phyloP scores from a whole-genome alignment of 2,329 filamentous ascomycete species.

The Pseudodiploospora longispora region DNA sequence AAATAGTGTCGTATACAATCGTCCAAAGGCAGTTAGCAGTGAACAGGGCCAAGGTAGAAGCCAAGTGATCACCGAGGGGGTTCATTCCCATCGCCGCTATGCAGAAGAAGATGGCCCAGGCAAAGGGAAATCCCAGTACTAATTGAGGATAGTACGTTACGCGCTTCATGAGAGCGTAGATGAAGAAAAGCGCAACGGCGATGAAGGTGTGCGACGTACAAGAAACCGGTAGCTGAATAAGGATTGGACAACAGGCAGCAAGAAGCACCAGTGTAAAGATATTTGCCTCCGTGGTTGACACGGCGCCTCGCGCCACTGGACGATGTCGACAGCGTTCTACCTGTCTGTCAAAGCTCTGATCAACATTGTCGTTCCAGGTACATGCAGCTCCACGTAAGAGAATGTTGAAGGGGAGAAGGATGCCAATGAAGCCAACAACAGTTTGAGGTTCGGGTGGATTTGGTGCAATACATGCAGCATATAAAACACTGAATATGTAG shows the following conservation, averaged over 20 bases:
- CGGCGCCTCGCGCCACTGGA: conserved; percentile 40
- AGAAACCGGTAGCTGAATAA: not conserved
- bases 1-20: conserved; percentile 26
- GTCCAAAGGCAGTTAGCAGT: conserved; percentile 18
- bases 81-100: conserved; percentile 1
- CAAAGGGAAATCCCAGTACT: conserved; percentile 24
- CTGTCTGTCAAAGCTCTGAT: conserved; percentile 39
- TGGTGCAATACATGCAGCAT: conserved; percentile 10
- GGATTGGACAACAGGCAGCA: not conserved
- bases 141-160: conserved; percentile 25
- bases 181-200: conserved; percentile 8
- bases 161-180: conserved; percentile 18
- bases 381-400: conserved; percentile 40
- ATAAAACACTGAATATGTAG: conserved; percentile 13
- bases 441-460: not conserved
- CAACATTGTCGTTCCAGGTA: conserved; percentile 43
- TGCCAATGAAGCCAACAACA: conserved; percentile 1
- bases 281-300: conserved; percentile 14
- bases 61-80: not conserved
- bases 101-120: conserved; percentile 19
- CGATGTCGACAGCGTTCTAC: conserved; percentile 38
- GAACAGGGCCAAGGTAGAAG: conserved; percentile 1
- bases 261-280: not conserved
- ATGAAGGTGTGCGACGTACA: not conserved
- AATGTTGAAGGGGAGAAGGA: conserved; percentile 17